These are phyloP conservation scores for Lasiodiplodia citricola DNA, from an alignment of 2,329 filamentous ascomycete species.

Conservation along the genomic window DNA sequence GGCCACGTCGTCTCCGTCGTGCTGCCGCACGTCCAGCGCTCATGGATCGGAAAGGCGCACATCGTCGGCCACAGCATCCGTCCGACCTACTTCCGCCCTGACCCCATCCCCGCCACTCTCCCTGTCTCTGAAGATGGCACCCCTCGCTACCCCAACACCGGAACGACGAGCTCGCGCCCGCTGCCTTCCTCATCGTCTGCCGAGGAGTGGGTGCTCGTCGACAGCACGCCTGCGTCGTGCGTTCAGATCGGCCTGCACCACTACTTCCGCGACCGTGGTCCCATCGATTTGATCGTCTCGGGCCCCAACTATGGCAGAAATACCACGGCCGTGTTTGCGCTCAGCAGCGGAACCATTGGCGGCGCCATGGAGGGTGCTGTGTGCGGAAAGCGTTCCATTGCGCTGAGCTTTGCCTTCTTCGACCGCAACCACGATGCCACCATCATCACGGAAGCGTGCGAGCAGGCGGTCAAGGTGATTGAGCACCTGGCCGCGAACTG, in stretches of 20 bases:
- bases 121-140: slow-evolving; percentile 32
- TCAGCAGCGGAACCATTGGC: slow-evolving; percentile 56
- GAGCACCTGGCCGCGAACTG: slow-evolving; percentile 80
- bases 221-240: slow-evolving; percentile 56
- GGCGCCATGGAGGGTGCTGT: slow-evolving; percentile 57
- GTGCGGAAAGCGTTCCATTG: slow-evolving; percentile 66
- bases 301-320: slow-evolving; percentile 59
- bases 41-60: slow-evolving; percentile 98
- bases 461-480: slow-evolving; percentile 76
- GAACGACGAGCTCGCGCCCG: slow-evolving; percentile 40
- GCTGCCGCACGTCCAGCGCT: slow-evolving; percentile 87
- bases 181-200: slow-evolving; percentile 38
- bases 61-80: slow-evolving; percentile 88
- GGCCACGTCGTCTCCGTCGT: slow-evolving; percentile 92
- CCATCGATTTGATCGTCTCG: slow-evolving; percentile 55
- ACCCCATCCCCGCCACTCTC: slow-evolving; percentile 50
- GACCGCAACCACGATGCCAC: slow-evolving; percentile 79
- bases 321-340: slow-evolving; percentile 55
- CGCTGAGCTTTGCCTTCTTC: slow-evolving; percentile 90
- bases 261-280: slow-evolving; percentile 51
- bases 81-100: slow-evolving; percentile 80
- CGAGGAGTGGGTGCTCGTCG: slow-evolving; percentile 58
- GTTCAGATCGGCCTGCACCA: slow-evolving; percentile 55
- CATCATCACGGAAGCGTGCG: slow-evolving; percentile 78
- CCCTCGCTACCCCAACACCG: slow-evolving; percentile 44